Evolutionary conservation across 805 yeast species (phyloP).

Genomic region (Tetrapisispora arboricola): DNA sequence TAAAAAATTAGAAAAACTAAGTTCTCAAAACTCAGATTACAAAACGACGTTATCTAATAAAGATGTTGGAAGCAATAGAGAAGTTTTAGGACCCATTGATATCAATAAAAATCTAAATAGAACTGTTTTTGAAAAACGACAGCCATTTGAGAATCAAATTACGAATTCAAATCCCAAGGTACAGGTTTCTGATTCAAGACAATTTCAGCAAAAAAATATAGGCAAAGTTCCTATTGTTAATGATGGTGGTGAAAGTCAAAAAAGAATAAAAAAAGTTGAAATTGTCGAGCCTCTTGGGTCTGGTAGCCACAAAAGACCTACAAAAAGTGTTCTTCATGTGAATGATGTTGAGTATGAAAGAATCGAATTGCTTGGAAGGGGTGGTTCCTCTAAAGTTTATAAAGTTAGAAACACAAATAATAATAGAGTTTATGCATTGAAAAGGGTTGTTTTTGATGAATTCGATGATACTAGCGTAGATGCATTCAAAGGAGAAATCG

Average conservation of each 20-base stretch:
- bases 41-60: background rate
- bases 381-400: constrained; percentile 88
- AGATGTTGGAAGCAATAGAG: constrained; percentile 8
- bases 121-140: background rate
- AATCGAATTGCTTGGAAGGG: constrained; percentile 73
- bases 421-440: constrained; percentile 63
- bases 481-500: constrained; percentile 87
- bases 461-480: constrained; percentile 63
- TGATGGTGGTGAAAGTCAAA: background rate
- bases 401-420: constrained; percentile 52
- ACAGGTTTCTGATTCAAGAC: background rate
- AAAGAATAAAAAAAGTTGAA: constrained; percentile 8
- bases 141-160: background rate
- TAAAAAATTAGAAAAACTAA: background rate
- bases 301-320: constrained; percentile 5
- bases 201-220: background rate
- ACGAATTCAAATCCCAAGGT: background rate
- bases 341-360: constrained; percentile 62
- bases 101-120: constrained; percentile 9
- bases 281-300: constrained; percentile 11
- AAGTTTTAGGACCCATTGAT: constrained; percentile 22
- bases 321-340: constrained; percentile 28
- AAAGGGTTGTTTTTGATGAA: constrained; percentile 70
- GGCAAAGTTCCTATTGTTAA: no score
- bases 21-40: background rate